Evolutionary conservation across 257 asterid species (phyloP).

Genomic region (Salvia rosmarinus): DNA sequence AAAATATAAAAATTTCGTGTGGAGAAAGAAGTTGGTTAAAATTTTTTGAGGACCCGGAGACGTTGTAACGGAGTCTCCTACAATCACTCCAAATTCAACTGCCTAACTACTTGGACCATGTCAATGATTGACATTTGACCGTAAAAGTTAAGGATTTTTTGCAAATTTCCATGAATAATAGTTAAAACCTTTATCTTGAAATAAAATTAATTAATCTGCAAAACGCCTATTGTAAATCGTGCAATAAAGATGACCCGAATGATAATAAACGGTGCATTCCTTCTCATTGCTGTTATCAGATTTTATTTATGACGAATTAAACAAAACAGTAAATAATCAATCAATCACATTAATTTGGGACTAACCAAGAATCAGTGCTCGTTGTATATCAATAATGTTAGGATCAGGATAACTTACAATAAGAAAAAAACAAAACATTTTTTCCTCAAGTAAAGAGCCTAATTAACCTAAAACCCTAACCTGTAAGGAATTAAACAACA

Average conservation of each 20-base stretch:
- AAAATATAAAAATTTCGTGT: neutral
- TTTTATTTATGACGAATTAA: constrained; percentile 6
- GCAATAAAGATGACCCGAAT: too few relatives aligned
- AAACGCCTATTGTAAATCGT: too few relatives aligned
- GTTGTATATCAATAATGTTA: constrained; percentile 1
- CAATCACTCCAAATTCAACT: neutral
- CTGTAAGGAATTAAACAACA: constrained; percentile 6
- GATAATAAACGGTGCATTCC: constrained; percentile 16
- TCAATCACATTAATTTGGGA: too few relatives aligned
- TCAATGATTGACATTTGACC: too few relatives aligned
- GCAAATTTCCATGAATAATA: too few relatives aligned
- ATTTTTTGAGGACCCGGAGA: neutral
- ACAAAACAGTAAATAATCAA: neutral
- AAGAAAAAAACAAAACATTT: constrained; percentile 4
- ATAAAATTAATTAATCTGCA: too few relatives aligned
- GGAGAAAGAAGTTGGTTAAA: neutral
- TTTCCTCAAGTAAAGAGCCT: constrained; percentile 29
- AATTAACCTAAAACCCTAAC: neutral
- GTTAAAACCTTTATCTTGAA: too few relatives aligned
- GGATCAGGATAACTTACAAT: neutral
- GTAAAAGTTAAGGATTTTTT: too few relatives aligned
- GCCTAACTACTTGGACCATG: too few relatives aligned
- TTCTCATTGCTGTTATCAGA: constrained; percentile 29
- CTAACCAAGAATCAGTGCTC: neutral
- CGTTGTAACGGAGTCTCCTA: neutral